These are phyloP conservation scores for Alternaria rosae DNA, from an alignment of 2,329 filamentous ascomycete species.

Conservation along the genomic window DNA sequence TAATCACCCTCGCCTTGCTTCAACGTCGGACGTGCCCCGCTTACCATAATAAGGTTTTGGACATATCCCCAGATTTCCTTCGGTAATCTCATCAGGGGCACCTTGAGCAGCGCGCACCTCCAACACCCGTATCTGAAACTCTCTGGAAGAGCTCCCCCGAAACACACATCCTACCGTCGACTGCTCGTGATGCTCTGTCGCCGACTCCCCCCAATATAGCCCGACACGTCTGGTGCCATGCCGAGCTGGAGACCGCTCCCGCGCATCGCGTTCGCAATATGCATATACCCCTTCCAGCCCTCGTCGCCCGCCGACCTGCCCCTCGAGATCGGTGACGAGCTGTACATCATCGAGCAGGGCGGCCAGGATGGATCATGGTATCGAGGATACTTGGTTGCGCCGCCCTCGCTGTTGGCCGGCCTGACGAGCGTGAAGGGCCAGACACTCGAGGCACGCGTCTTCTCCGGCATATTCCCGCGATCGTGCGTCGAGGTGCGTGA, in stretches of 20 bases:
- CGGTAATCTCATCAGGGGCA: conserved; percentile 23
- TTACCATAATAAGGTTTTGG: conserved; percentile 11
- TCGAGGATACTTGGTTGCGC: conserved; percentile 92
- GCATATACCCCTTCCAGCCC: conserved; percentile 91
- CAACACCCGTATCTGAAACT: conserved; percentile 3
- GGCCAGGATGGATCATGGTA: conserved; percentile 86
- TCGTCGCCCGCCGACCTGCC: conserved; percentile 89
- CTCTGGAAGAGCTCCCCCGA: conserved; percentile 5
- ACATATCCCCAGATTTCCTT: conserved; percentile 18
- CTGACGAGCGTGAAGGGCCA: conserved; percentile 90
- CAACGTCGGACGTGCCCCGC: conserved; percentile 16
- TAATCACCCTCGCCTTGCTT: not conserved
- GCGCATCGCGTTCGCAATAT: conserved; percentile 96
- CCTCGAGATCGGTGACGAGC: conserved; percentile 95
- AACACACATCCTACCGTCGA: not conserved
- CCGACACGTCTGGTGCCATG: conserved; percentile 45
- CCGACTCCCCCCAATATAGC: conserved; percentile 39
- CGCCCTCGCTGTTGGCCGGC: conserved; percentile 89
- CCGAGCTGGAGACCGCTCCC: conserved; percentile 89
- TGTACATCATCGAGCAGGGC: conserved; percentile 98
- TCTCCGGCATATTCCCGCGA: conserved; percentile 96
- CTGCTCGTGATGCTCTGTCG: conserved; percentile 43
- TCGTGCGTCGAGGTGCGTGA: conserved; percentile 96
- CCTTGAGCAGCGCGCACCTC: conserved; percentile 15
- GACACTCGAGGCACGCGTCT: conserved; percentile 92